phyloP scores from a whole-genome alignment of 331 rosid genomes.

The Arachis monticola region DNA sequence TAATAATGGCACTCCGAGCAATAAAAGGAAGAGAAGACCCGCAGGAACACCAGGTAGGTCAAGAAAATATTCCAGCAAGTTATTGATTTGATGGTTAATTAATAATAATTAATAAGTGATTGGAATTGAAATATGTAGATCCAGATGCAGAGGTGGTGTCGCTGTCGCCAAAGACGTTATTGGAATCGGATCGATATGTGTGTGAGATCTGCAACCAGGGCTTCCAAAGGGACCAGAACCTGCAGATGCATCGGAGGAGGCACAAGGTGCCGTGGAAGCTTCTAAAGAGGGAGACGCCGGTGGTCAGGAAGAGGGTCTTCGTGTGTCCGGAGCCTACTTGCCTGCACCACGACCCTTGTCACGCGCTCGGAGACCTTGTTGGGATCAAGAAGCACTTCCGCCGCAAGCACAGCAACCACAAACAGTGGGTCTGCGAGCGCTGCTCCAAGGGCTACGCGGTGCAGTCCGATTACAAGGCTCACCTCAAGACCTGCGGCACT shows the following conservation, averaged over 20 bases:
- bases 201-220: conserved; percentile 99
- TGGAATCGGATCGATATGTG: conserved; percentile 98
- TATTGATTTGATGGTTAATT: no score
- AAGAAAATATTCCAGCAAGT: no score
- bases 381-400: conserved; percentile 96
- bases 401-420: conserved; percentile 90
- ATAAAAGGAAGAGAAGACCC: conserved; percentile 90
- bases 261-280: conserved; percentile 99
- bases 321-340: conserved; percentile 97
- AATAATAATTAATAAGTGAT: no score
- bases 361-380: conserved; percentile 98
- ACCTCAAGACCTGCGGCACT: conserved; percentile 98
- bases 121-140: conserved; percentile 48
- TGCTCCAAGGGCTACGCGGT: conserved; percentile 96
- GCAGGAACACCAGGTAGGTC: conserved; percentile 92
- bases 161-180: conserved; percentile 84
- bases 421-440: conserved; percentile 92
- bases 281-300: conserved; percentile 84
- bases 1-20: conserved; percentile 42
- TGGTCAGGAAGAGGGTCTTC: conserved; percentile 83
- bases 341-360: conserved; percentile 94
- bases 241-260: conserved; percentile 96
- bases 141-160: conserved; percentile 99
- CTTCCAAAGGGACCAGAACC: conserved; percentile 98
- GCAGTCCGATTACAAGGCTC: conserved; percentile 97